A percentile compares a stretch with the other conserved stretches of the same genome.
These are phyloP conservation scores for Wickerhamiella australiensis DNA, from an alignment of 805 yeast species.

Conservation along the genomic window DNA sequence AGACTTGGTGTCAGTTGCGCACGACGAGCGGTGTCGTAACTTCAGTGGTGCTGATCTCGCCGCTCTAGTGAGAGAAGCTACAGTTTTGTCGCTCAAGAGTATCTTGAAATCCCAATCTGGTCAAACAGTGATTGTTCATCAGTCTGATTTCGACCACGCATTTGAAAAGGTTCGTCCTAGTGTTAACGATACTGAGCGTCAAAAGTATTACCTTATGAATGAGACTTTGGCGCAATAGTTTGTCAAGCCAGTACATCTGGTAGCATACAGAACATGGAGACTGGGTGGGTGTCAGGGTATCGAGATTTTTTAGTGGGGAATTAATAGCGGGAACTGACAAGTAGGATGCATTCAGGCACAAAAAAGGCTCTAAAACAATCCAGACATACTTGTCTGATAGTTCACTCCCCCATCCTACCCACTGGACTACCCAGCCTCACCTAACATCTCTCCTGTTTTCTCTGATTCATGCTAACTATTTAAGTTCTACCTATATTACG, in stretches of 20 bases:
- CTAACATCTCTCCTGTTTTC: background rate
- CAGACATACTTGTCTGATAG: too few relatives aligned
- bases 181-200: conserved; percentile 75
- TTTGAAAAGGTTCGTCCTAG: conserved; percentile 71
- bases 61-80: conserved; percentile 87
- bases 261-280: too few relatives aligned
- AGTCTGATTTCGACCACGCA: conserved; percentile 58
- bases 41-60: conserved; percentile 95
- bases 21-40: conserved; percentile 70
- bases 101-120: conserved; percentile 25
- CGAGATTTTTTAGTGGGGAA: too few relatives aligned
- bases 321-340: too few relatives aligned
- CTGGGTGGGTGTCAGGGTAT: too few relatives aligned
- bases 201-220: conserved; percentile 61
- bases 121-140: conserved; percentile 40
- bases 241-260: too few relatives aligned
- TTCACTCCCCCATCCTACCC: too few relatives aligned
- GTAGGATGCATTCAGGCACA: too few relatives aligned
- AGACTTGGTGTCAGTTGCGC: conserved; percentile 48
- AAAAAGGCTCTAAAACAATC: too few relatives aligned
- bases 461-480: background rate
- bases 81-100: conserved; percentile 61
- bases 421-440: too few relatives aligned
- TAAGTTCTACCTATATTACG: conserved; percentile 35
- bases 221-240: conserved; percentile 41